Evolutionary conservation across 768 basidiomycete species (phyloP).

Genomic region (Tricholoma sp.): DNA sequence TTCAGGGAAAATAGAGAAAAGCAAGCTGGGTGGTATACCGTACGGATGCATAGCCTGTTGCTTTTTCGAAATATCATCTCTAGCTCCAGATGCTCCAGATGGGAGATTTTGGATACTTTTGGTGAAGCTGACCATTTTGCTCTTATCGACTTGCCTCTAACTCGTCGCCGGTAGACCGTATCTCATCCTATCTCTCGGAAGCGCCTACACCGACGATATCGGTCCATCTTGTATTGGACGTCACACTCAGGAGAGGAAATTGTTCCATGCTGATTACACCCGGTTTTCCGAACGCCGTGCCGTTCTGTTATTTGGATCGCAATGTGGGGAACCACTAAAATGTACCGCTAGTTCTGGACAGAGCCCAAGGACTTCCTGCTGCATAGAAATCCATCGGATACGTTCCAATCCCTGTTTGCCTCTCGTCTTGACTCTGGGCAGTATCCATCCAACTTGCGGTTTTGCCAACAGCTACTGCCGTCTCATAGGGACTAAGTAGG

Average conservation of each 20-base stretch:
- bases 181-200: background rate
- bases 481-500: conserved; percentile 90
- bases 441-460: conserved; percentile 58
- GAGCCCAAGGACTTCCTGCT: conserved; percentile 73
- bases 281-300: too few species aligned
- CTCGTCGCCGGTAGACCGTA: background rate
- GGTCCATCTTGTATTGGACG: background rate
- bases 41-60: background rate
- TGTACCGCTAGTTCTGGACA: conserved; percentile 52
- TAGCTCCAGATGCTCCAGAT: background rate
- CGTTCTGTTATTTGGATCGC: too few species aligned
- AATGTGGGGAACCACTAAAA: conserved; percentile 24
- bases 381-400: conserved; percentile 99
- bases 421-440: conserved; percentile 11
- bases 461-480: conserved; percentile 76
- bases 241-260: too few species aligned
- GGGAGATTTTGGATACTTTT: background rate
- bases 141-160: background rate
- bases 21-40: background rate
- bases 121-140: background rate
- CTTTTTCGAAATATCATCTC: background rate
- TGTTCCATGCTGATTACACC: too few species aligned
- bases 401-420: conserved; percentile 31
- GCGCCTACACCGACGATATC: background rate
- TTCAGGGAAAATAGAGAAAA: background rate